Evolutionary conservation across 2,329 filamentous ascomycete species (phyloP).

Genomic region (Trichophyton benhamiae): DNA sequence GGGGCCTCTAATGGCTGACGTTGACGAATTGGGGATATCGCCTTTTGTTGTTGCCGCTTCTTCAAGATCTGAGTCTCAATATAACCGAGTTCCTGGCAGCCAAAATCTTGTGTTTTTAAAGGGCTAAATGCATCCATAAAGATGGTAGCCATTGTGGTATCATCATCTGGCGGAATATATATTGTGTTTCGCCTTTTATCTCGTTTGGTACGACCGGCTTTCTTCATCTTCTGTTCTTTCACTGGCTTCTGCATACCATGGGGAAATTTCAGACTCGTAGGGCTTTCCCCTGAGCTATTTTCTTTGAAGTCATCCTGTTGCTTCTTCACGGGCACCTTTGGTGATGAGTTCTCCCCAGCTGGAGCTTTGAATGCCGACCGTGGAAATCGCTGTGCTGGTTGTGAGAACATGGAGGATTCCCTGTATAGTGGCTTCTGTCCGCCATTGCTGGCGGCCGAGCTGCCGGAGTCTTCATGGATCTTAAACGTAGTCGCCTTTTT

Average conservation of each 20-base stretch:
- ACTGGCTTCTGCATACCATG: conserved; percentile 11
- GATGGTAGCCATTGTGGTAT: conserved; percentile 30
- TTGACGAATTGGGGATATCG: conserved; percentile 13
- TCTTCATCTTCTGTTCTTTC: conserved; percentile 9
- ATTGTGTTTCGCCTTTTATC: conserved; percentile 28
- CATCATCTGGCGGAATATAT: conserved; percentile 33
- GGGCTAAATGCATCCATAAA: conserved; percentile 36
- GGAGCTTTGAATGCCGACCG: conserved; percentile 19
- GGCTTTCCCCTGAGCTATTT: background rate
- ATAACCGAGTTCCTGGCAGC: conserved; percentile 20
- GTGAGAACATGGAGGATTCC: conserved; percentile 27
- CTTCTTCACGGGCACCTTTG: conserved; percentile 10
- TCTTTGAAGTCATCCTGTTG: conserved; percentile 3
- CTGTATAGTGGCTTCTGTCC: conserved; percentile 13
- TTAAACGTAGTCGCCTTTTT: conserved; percentile 22
- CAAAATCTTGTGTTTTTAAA: conserved; percentile 20
- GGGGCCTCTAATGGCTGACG: conserved; percentile 39
- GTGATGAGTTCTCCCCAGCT: conserved; percentile 15
- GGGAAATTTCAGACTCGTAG: conserved; percentile 1
- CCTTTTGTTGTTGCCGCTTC: conserved; percentile 19
- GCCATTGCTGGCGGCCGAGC: conserved; percentile 8
- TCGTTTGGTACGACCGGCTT: conserved; percentile 19
- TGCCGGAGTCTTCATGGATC: conserved; percentile 27
- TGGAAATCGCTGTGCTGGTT: conserved; percentile 31
- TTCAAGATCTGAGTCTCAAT: conserved; percentile 25